Base-by-base conservation (phyloP, 768 basidiomycete species). In the Leccinellum rugosiceps region DNA sequence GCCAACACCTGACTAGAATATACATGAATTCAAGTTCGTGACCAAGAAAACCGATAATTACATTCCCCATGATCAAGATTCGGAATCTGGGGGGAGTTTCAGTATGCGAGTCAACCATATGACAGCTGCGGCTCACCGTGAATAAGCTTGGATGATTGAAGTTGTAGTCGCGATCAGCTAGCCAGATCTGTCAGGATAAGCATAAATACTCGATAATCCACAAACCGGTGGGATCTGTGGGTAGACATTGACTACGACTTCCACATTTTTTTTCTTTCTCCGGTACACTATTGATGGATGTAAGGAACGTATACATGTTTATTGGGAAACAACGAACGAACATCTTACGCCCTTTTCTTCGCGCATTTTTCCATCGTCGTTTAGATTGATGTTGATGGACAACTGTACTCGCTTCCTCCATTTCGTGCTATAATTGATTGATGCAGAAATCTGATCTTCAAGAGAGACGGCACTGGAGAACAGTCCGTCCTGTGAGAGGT, bases 41-140 rank as follows among this genome's bases (percentile, higher is more conserved):
- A 6, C 5, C 6, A 7, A 50, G 7, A 17, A 35, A 25, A 34
- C 2, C 6, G 21, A 30, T 1, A 7, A 3, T 54, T 50, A 63
- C 63, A 53, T 63, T 63, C 2, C 63, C 63, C 3, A 63, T 64
- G 0, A 63, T 32, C 30, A 63, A 7, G n/a, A 64, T 43, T 13
- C 62, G 52, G 45, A 63, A 64, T 31, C 62, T 64, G 34, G 15
- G n/a, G 4, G 9, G n/a, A n/a, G 2, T 6, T 21, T 53, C 9
- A 50, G 34, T 6, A 5, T 13, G 23, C 6, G 21, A 32, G 1
- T 11, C 8, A n/a, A 17, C n/a, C 3, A n/a, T 3, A 17, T 1
- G 11, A 44, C 8, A 19, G 11, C 4, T 11, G 3, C 38, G 38
- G 34, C 57, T 31, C 25, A 63, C 62, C 17, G 45, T 49, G 62